Base-by-base conservation (phyloP, 2,329 filamentous ascomycete genomes). In the Stagonosporopsis tanaceti region DNA sequence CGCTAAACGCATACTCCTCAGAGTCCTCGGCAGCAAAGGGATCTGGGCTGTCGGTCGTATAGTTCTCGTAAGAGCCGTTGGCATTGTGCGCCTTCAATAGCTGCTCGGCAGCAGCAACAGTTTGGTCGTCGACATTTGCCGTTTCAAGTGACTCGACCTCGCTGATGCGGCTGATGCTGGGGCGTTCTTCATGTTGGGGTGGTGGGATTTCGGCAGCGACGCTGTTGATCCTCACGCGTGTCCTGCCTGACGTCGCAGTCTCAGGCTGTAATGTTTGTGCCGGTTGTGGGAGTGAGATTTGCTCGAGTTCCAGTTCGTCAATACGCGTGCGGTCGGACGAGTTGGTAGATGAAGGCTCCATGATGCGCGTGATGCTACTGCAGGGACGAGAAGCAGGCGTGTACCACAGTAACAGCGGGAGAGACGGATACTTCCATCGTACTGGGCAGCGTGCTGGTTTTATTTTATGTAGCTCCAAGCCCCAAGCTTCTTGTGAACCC, bases 151-250 rank as follows among this genome's bases (percentile, higher is more conserved):
- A 60, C 12, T 66, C 63, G 3, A 57, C 37, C 25, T 67, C 64
- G 41, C 58, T 60, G 27, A 59, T 30, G 38, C 60, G 64, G 42
- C 58, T 59, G 41, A 62, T 57, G 52, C 55, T 61, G 32, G 41
- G 53, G 5, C 45, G 53, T 15, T 62, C 60, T 17, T 47, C 35
- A 2, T 17, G 22, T 2, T 30, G 44, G 2, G 55, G 53, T 9
- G 53, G 53, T 11, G 64, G 65, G 9, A 70, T 67, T 15, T 67
- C 53, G 48, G 64, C 64, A 35, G 68, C 68, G 1, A 64, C 61
- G 56, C 69, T 71, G 50, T 70, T 71, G 60, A 72, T 70, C 32
- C 70, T 65, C 37, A 72, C 70, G 11, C 67, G 57, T 9, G 60
- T 30, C 37, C 60, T 59, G 20, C 60, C 62, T 28, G 44, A 20